Evolutionary conservation across 169 alveolate genomes (phyloP), one percentile per base, ranked within the genome.

Genomic region (Amoebophrya sp.): DNA sequence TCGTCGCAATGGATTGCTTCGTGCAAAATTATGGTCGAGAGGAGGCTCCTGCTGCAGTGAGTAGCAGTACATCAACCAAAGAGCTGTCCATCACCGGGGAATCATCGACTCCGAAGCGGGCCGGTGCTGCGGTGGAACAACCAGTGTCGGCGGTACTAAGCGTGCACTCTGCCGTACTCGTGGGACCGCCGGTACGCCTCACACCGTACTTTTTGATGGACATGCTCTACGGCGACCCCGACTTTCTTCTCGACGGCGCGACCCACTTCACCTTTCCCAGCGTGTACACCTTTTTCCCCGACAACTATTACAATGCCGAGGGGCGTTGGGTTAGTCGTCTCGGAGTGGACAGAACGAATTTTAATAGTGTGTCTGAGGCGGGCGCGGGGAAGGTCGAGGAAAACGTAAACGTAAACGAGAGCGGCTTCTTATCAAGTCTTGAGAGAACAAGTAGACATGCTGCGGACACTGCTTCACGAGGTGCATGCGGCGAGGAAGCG

Each of bases 171-270:
- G 83, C 18, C 35, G 32, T 66, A 1, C 83, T 66, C 32, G 18
- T 66, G 7, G 83, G 32, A 25, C 83, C 83, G 35, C 83, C 83
- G 35, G 32, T 66, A 25, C 83, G 83, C 2, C 83, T 66, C 32
- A 66, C 83, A 25, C 83, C 83, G 32, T 66, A 66, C 83, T 66
- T 66, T 25, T 25, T 66, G 35, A 66, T 66, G 83, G 83, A 66
- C 18, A 66, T 66, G 12, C 83, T 66, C 7, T 66, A 66, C 83
- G 83, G 83, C 29, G 83, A 66, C 18, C 83, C 83, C 1, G 83
- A 66, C 83, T 66, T 7, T 25, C 10, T 66, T 3, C 1, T 66
- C 38, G 83, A 66, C 35, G 83, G 83, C 7, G 83, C 83, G 83
- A 66, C 83, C 32, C 83, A 66, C 35, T 66, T 66, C 35, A 66